A percentile compares a stretch with the other conserved stretches of the same genome.
Evolutionary conservation across 2,329 filamentous ascomycete genomes (phyloP).

Genomic region (Orbilia blumenaviensis): DNA sequence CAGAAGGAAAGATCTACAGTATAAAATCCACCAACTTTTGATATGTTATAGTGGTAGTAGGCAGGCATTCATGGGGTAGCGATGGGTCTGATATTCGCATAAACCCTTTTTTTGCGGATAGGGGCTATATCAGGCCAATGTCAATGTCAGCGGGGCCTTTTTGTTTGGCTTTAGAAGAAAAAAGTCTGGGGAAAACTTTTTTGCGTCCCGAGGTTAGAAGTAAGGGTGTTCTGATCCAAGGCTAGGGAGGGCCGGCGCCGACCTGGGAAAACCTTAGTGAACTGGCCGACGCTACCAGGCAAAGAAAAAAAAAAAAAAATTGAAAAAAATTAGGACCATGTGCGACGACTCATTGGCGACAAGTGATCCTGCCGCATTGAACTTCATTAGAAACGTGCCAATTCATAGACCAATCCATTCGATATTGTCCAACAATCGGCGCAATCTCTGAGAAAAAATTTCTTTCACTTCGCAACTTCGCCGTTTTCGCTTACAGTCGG

Average conservation of each 20-base stretch:
- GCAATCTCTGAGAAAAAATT: not conserved
- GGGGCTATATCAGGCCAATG: conserved; percentile 12
- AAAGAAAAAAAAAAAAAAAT: not conserved
- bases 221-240: conserved; percentile 1
- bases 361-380: conserved; percentile 8
- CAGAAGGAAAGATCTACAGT: conserved; percentile 34
- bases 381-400: not conserved
- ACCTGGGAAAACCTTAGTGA: not conserved
- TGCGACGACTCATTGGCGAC: conserved; percentile 10
- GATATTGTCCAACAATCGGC: not conserved
- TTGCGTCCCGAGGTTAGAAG: conserved; percentile 8
- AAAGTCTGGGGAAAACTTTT: conserved; percentile 4
- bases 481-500: conserved; percentile 48
- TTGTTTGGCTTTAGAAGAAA: not conserved
- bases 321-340: not conserved
- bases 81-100: conserved; percentile 12
- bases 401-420: not conserved
- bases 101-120: not conserved
- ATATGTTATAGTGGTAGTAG: not conserved
- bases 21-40: conserved; percentile 2
- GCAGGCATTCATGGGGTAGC: conserved; percentile 5
- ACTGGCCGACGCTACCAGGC: no score
- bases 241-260: not conserved
- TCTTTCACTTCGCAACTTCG: conserved; percentile 35
- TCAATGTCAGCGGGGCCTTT: conserved; percentile 13